Evolutionary conservation across 2,329 filamentous ascomycete species (phyloP).

Genomic region (Sodiomyces alkalinus): DNA sequence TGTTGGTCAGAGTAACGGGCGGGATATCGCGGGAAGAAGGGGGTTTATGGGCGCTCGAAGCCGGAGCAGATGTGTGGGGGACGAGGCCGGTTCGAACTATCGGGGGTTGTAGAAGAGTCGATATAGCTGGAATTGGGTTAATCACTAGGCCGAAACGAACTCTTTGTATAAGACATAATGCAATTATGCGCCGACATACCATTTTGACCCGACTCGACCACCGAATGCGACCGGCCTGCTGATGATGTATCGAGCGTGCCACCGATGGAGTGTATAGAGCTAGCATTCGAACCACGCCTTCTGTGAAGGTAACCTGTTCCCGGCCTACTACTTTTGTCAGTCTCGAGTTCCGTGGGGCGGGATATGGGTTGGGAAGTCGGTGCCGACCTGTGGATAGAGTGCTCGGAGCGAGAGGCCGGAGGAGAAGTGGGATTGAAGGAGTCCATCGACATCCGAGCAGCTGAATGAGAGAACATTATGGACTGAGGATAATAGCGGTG

Average conservation of each 20-base stretch:
- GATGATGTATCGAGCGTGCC: slow-evolving; percentile 63
- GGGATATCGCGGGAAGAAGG: slow-evolving; percentile 84
- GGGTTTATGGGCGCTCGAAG: slow-evolving; percentile 59
- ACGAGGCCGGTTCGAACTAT: slow-evolving; percentile 79
- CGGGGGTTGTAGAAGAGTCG: slow-evolving; percentile 78
- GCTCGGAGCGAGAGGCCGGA: slow-evolving; percentile 34
- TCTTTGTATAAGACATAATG: too few species aligned
- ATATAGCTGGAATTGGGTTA: slow-evolving; percentile 49
- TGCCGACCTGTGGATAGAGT: slow-evolving; percentile 42
- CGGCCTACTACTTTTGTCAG: too few species aligned
- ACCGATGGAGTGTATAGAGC: slow-evolving; percentile 77
- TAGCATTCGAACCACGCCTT: slow-evolving; percentile 69
- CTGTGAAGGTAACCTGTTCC: slow-evolving; percentile 33
- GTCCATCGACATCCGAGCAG: slow-evolving; percentile 50
- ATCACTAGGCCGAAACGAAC: too few species aligned
- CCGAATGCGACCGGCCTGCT: slow-evolving; percentile 36
- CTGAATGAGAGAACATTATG: slow-evolving; percentile 44
- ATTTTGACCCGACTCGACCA: slow-evolving; percentile 68
- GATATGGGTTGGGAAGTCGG: not conserved
- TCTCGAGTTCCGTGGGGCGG: too few species aligned
- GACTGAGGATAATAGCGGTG: not conserved
- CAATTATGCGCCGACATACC: too few species aligned
- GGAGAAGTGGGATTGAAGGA: slow-evolving; percentile 42
- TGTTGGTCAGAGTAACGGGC: slow-evolving; percentile 79
- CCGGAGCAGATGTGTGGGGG: slow-evolving; percentile 57